A percentile compares a stretch with the other conserved stretches of the same genome.
phyloP scores from a whole-genome alignment of 2,329 filamentous ascomycete genomes.

The Elsinoe arachidis region DNA sequence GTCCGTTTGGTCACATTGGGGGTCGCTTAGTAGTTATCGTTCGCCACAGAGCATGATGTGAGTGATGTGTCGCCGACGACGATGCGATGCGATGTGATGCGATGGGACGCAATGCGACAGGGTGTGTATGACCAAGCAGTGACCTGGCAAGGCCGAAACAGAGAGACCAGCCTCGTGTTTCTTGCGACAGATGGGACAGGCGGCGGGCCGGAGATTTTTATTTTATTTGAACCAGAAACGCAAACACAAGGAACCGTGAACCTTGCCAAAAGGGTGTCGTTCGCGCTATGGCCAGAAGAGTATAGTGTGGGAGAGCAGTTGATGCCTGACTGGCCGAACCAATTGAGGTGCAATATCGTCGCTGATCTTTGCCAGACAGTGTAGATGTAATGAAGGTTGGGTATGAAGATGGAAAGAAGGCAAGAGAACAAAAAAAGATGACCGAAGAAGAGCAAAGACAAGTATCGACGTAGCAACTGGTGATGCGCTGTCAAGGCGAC shows the following conservation, averaged over 20 bases:
- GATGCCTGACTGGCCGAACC: constrained; percentile 4
- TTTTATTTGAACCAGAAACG: constrained; percentile 4
- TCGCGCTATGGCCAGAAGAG: constrained; percentile 6
- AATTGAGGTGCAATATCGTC: not conserved
- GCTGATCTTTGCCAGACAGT: not conserved
- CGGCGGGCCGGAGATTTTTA: constrained; percentile 8
- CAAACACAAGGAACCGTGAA: not conserved
- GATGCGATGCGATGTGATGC: not conserved
- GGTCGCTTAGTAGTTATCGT: not conserved
- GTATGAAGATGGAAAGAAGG: not conserved
- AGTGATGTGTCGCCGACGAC: not conserved
- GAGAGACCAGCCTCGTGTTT: constrained; percentile 3
- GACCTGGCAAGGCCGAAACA: not conserved
- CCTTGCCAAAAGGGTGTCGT: not conserved
- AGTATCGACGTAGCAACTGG: not conserved
- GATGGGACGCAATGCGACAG: not conserved
- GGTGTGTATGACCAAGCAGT: not conserved
- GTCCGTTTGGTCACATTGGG: not conserved
- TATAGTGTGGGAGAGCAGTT: constrained; percentile 1
- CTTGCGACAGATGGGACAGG: not conserved
- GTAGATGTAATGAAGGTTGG: not conserved
- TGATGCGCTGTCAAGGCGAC: constrained; percentile 11
- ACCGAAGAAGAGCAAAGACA: not conserved
- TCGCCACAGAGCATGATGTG: not conserved
- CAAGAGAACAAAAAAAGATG: not conserved